These are phyloP conservation scores for Gracilaria gracilis DNA, from an alignment of 23 red algal species.

Conservation along the genomic window DNA sequence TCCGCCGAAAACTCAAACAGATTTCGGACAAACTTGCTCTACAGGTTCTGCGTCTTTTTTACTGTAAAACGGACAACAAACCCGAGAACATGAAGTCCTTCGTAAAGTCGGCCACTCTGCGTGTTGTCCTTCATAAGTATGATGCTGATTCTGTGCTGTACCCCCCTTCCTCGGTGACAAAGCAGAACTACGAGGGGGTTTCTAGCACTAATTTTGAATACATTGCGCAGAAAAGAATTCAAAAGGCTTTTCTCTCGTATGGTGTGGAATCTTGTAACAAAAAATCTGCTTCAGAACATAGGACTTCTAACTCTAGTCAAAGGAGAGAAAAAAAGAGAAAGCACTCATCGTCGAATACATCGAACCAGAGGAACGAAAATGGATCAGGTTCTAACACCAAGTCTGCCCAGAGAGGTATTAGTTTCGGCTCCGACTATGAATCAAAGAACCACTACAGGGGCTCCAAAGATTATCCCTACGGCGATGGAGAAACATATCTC, in stretches of 20 bases:
- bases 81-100: slow-evolving; percentile 6
- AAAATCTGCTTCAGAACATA: too few relatives aligned
- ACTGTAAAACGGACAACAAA: not conserved
- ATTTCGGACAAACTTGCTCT: not conserved
- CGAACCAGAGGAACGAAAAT: not conserved
- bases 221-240: not conserved
- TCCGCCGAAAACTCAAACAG: not conserved
- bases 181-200: not conserved
- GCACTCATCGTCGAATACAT: not conserved
- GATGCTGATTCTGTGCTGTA: slow-evolving; percentile 25
- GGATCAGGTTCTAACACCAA: too few relatives aligned
- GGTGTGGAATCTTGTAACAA: not conserved
- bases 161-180: not conserved
- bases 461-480: not conserved
- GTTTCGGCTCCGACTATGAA: not conserved
- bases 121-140: not conserved
- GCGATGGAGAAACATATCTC: too few relatives aligned
- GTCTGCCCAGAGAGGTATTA: not conserved
- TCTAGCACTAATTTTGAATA: slow-evolving; percentile 7
- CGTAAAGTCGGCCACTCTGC: not conserved
- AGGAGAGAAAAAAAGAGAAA: not conserved
- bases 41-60: not conserved
- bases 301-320: not conserved
- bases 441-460: not conserved
- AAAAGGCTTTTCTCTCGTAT: not conserved